Conservation (phyloP, 495 filamentous ascomycete genomes). For the Tetracladium setigerum region DNA sequence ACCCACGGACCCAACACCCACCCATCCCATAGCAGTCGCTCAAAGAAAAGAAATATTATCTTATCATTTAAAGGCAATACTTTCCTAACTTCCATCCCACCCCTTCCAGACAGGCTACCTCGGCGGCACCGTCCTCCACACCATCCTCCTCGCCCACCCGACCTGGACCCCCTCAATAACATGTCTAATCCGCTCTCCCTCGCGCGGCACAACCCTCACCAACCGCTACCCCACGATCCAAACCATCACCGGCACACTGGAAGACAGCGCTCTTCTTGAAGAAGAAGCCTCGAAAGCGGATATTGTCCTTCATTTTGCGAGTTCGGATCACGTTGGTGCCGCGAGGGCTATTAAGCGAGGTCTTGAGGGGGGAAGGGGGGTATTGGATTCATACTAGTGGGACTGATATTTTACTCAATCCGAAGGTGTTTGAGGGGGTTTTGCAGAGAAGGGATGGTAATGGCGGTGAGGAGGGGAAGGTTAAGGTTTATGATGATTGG, state of each 20-base stretch:
- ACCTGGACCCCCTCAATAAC: background rate
- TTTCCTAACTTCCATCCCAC: too few relatives aligned
- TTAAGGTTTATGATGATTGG: background rate
- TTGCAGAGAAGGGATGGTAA: too few relatives aligned
- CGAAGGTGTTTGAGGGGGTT: too few relatives aligned
- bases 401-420: background rate
- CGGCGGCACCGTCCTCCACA: background rate
- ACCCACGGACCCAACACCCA: too few relatives aligned
- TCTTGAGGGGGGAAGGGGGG: background rate
- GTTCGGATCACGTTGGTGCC: background rate
- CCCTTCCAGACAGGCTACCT: background rate
- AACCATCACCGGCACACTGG: conserved; percentile 1
- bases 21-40: too few relatives aligned
- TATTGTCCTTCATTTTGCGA: conserved; percentile 1
- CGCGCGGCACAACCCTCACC: background rate
- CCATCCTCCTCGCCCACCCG: background rate
- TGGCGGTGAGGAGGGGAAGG: too few relatives aligned
- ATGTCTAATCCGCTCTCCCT: conserved; percentile 1
- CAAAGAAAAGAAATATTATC: too few relatives aligned
- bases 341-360: background rate
- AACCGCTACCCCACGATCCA: too few relatives aligned
- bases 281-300: conserved; percentile 4
- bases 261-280: conserved; percentile 1
- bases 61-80: too few relatives aligned
- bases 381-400: background rate